Evolutionary conservation across 2,329 filamentous ascomycete species (phyloP).

Genomic region (Penicillium sp.): DNA sequence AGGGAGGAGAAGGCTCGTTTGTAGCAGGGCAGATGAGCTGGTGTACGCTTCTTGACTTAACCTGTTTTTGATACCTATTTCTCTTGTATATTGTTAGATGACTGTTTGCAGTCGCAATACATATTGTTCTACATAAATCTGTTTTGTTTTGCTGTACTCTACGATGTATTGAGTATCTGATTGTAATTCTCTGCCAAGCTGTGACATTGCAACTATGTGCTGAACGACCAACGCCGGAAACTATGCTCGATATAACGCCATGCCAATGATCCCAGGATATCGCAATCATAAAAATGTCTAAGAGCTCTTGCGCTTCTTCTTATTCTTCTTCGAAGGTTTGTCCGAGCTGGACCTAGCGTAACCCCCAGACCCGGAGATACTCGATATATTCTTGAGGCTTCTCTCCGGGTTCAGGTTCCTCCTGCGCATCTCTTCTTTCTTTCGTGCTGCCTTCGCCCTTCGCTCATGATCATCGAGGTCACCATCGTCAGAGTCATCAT

Average conservation of each 20-base stretch:
- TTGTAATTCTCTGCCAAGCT: too few relatives aligned
- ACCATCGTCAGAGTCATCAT: background rate
- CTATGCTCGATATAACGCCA: constrained; percentile 19
- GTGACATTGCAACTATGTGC: background rate
- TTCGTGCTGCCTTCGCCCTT: too few relatives aligned
- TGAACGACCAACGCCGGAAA: constrained; percentile 2
- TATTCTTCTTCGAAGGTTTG: constrained; percentile 13
- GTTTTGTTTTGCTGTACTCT: too few relatives aligned
- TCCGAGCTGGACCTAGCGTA: background rate
- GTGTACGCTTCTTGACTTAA: background rate
- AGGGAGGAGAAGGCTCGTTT: constrained; percentile 64
- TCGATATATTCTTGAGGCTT: background rate
- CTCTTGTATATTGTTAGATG: background rate
- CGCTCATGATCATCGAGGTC: background rate
- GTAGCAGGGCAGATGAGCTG: too few relatives aligned
- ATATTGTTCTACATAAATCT: background rate
- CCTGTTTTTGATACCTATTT: background rate
- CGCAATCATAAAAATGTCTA: constrained; percentile 8
- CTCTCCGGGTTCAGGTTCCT: background rate
- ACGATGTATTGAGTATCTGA: too few relatives aligned
- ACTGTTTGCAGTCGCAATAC: background rate
- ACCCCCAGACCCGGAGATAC: background rate
- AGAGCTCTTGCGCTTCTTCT: constrained; percentile 29
- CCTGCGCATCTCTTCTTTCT: too few relatives aligned
- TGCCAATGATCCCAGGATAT: constrained; percentile 8